phyloP scores from a whole-genome alignment of 192 early-diverging fungal species.

The Radiomyces spectabilis region DNA sequence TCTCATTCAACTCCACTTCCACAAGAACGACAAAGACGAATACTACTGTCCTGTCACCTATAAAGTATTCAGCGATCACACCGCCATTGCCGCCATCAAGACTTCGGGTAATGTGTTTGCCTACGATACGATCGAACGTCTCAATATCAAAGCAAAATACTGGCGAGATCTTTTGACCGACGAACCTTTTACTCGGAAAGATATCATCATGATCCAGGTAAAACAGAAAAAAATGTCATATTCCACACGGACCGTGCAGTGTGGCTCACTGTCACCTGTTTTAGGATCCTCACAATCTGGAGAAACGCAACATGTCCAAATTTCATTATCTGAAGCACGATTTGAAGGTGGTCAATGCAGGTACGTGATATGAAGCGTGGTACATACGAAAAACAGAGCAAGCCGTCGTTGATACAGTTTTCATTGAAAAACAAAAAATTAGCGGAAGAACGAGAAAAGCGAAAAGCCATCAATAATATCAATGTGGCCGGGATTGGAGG shows the following conservation, averaged over 20 bases:
- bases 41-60: conserved; percentile 89
- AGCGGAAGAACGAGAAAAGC: conserved; percentile 39
- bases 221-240: neutral
- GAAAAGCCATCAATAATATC: conserved; percentile 53
- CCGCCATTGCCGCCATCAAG: conserved; percentile 81
- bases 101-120: conserved; percentile 85
- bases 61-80: conserved; percentile 75
- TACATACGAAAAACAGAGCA: neutral
- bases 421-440: too few species aligned
- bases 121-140: conserved; percentile 76
- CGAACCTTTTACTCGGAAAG: conserved; percentile 76
- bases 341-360: conserved; percentile 45
- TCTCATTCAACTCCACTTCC: conserved; percentile 72
- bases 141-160: conserved; percentile 78
- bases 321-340: conserved; percentile 74
- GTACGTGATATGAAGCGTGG: conserved; percentile 12
- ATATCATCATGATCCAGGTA: conserved; percentile 84
- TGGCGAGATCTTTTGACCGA: conserved; percentile 87
- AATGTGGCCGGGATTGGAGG: conserved; percentile 55
- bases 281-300: conserved; percentile 75
- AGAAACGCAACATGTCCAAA: conserved; percentile 54
- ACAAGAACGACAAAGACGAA: conserved; percentile 73
- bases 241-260: too few species aligned
- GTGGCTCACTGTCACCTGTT: conserved; percentile 2
- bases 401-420: too few species aligned